phyloP scores from a whole-genome alignment of 2,329 filamentous ascomycete species.

The Sarocladium brachiariae region DNA sequence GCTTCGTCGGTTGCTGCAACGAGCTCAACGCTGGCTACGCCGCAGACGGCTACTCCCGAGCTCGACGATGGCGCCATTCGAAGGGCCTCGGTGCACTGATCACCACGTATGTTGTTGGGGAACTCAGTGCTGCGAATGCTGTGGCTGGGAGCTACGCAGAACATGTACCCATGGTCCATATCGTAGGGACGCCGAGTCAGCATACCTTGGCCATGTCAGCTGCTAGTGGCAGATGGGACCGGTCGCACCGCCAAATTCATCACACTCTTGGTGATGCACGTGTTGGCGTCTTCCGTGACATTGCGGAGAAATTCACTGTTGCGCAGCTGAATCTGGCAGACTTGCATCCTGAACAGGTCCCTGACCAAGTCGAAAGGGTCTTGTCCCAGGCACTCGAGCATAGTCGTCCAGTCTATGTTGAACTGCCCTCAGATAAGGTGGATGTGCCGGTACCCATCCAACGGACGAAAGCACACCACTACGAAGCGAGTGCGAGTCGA shows the following conservation, averaged over 20 bases:
- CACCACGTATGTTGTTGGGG: slow-evolving; percentile 56
- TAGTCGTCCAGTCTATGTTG: slow-evolving; percentile 49
- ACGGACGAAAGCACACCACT: slow-evolving; percentile 17
- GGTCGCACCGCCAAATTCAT: slow-evolving; percentile 31
- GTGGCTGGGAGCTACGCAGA: slow-evolving; percentile 53
- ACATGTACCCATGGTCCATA: slow-evolving; percentile 47
- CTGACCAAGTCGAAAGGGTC: slow-evolving; percentile 43
- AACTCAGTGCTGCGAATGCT: slow-evolving; percentile 50
- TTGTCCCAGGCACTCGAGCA: slow-evolving; percentile 43
- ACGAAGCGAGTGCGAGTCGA: not conserved
- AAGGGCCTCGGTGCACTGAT: slow-evolving; percentile 38
- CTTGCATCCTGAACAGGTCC: not conserved
- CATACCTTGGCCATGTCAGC: slow-evolving; percentile 8
- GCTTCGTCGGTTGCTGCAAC: slow-evolving; percentile 47
- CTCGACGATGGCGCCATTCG: slow-evolving; percentile 26
- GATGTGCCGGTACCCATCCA: slow-evolving; percentile 24
- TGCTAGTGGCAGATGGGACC: slow-evolving; percentile 1
- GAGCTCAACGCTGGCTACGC: slow-evolving; percentile 53
- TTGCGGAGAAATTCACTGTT: slow-evolving; percentile 41
- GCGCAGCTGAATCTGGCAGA: slow-evolving; percentile 30
- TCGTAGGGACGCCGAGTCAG: slow-evolving; percentile 44
- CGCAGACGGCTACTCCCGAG: slow-evolving; percentile 49
- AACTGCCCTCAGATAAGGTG: slow-evolving; percentile 48
- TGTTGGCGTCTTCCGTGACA: slow-evolving; percentile 41
- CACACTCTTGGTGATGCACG: slow-evolving; percentile 52